These are phyloP conservation scores for Teunomyces stri DNA, from an alignment of 805 yeast genomes.

Conservation along the genomic window DNA sequence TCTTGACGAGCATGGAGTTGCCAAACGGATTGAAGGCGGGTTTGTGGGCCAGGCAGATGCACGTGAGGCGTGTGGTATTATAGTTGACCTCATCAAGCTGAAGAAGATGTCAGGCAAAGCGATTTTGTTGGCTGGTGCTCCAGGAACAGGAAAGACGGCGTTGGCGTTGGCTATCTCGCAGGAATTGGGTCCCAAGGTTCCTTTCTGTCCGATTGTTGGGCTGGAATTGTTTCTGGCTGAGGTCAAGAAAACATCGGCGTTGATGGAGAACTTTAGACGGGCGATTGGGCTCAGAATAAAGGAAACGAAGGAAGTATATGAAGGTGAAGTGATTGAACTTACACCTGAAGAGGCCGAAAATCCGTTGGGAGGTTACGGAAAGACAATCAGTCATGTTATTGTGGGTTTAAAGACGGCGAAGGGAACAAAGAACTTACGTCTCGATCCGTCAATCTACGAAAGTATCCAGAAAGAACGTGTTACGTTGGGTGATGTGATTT, in stretches of 20 bases:
- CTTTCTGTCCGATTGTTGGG: conserved; percentile 96
- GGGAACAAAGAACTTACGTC: conserved; percentile 83
- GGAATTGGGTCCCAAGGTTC: conserved; percentile 94
- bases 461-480: conserved; percentile 93
- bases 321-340: conserved; percentile 95
- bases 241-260: conserved; percentile 91
- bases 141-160: conserved; percentile 98
- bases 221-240: conserved; percentile 94
- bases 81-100: conserved; percentile 89
- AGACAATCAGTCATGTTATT: conserved; percentile 89
- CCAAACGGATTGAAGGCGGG: conserved; percentile 85
- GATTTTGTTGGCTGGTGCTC: conserved; percentile 93
- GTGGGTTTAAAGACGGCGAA: conserved; percentile 91
- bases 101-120: conserved; percentile 95
- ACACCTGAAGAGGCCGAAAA: conserved; percentile 96
- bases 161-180: conserved; percentile 94
- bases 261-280: conserved; percentile 94
- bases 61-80: conserved; percentile 90
- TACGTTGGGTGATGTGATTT: conserved; percentile 93
- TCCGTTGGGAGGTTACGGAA: conserved; percentile 97
- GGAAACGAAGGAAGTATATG: conserved; percentile 96
- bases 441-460: conserved; percentile 92
- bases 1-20: conserved; percentile 82
- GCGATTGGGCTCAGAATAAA: conserved; percentile 95
- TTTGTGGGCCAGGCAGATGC: conserved; percentile 76